phyloP scores from a whole-genome alignment of 2,329 filamentous ascomycete genomes.

The Escovopsis sp. region DNA sequence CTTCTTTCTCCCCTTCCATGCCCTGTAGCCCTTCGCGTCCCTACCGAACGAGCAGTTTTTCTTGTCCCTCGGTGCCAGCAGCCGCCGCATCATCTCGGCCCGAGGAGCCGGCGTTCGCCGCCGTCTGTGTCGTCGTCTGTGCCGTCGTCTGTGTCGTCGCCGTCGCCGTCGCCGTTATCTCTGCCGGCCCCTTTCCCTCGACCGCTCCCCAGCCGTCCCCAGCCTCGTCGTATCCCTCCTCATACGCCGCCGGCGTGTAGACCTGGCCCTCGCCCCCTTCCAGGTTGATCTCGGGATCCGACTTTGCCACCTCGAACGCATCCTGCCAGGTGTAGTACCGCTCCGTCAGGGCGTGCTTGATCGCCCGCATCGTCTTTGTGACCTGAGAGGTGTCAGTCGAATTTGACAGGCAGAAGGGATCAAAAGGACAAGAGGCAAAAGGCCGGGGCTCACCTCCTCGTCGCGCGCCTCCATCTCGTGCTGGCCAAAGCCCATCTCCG shows the following conservation, averaged over 20 bases:
- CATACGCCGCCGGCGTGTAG: conserved; percentile 31
- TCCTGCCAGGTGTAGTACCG: conserved; percentile 80
- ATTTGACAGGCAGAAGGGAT: too few species aligned
- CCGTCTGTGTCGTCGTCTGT: neutral
- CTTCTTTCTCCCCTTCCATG: neutral
- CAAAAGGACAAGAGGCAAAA: neutral
- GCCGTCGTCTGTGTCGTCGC: neutral
- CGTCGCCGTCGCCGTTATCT: neutral
- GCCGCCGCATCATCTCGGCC: conserved; percentile 4
- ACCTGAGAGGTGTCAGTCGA: conserved; percentile 37
- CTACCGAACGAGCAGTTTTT: conserved; percentile 11
- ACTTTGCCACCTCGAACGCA: conserved; percentile 48
- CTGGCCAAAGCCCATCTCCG: conserved; percentile 60
- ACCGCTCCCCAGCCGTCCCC: conserved; percentile 12
- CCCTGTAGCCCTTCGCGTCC: too few species aligned
- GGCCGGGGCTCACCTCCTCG: conserved; percentile 38
- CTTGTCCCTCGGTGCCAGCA: conserved; percentile 7
- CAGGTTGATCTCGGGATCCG: conserved; percentile 53
- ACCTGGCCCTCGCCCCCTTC: conserved; percentile 29
- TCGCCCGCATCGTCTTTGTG: conserved; percentile 59
- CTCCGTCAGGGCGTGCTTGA: conserved; percentile 77
- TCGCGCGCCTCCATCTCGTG: conserved; percentile 51
- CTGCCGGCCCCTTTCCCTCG: conserved; percentile 2
- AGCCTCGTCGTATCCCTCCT: conserved; percentile 17
- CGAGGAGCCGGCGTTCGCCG: neutral